A percentile compares a stretch with the other conserved stretches of the same genome.
Evolutionary conservation across 2,329 filamentous ascomycete genomes (phyloP).

Genomic region (Cordyceps tenuipes): DNA sequence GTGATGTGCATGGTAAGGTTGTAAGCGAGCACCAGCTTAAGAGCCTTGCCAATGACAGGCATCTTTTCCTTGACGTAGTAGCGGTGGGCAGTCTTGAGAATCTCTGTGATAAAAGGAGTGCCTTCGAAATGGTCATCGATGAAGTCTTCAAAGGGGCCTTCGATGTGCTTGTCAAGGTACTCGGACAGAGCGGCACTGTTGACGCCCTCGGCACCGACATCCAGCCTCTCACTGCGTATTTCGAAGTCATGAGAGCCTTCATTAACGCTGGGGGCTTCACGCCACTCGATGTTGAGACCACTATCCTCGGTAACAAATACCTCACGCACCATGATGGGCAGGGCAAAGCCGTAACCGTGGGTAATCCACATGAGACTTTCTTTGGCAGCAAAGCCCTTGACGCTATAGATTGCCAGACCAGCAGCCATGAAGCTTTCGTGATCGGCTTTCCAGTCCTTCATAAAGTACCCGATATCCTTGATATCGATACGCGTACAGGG

Average conservation of each 20-base stretch:
- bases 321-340: constrained; percentile 88
- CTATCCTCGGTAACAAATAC: constrained; percentile 87
- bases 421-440: constrained; percentile 84
- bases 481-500: constrained; percentile 97
- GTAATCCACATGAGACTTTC: constrained; percentile 80
- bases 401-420: constrained; percentile 86
- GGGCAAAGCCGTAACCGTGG: constrained; percentile 87
- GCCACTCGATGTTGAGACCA: constrained; percentile 91
- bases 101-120: constrained; percentile 89
- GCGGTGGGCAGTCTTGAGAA: constrained; percentile 90
- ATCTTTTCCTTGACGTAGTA: constrained; percentile 85
- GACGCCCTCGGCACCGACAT: constrained; percentile 82
- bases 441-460: constrained; percentile 98
- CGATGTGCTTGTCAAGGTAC: constrained; percentile 92
- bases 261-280: constrained; percentile 62
- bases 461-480: constrained; percentile 96
- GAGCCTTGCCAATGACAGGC: constrained; percentile 84
- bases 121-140: constrained; percentile 95
- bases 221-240: constrained; percentile 78
- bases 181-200: constrained; percentile 73
- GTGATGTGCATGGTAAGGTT: constrained; percentile 93
- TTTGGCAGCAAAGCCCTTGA: constrained; percentile 70
- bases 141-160: constrained; percentile 84
- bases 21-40: constrained; percentile 92
- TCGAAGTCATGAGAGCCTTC: constrained; percentile 74